Evolutionary conservation across 805 yeast species (phyloP), one percentile per base, ranked within the genome.

Genomic region (Myxozyma sirexii): DNA sequence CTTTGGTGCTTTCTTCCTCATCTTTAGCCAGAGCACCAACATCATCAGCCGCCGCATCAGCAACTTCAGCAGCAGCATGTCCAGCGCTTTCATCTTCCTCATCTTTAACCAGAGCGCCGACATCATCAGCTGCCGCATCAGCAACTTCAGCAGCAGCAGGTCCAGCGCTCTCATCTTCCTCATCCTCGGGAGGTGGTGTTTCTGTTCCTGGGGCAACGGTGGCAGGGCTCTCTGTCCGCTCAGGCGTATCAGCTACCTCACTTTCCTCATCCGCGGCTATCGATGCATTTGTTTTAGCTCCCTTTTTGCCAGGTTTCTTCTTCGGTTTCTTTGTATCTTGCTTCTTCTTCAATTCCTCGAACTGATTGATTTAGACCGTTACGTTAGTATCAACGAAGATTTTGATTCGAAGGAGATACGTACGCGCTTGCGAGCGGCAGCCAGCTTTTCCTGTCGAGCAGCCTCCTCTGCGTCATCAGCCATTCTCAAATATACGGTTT

Each of bases 381-480:
- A 48, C 6, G 3, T n/a, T 17, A 38, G 2, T 13, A n/a, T 21
- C 53, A 33, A 39, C 31, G 23, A 15, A 8, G 17, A 4, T 15
- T n/a, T 12, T 21, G 2, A 15, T 46, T 19, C 21, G 17, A 21
- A 23, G 38, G 10, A 31, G 21, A 31, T 21, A 72, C 78, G 8
- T 43, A 81, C 84, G 64, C 85, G 82, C 75, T 85, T 86, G 68
- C 87, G 81, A 4, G 93, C 94, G 1, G 86, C 87, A 64, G 86
- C 90, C 51, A 88, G 76, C 71, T 84, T 82, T 69, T 84, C 88
- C 50, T 82, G 84, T 63, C 84, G 80, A 5, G 60, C 64, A 13
- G 64, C 59, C 13, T 59, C 66, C 6, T 69, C 68, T 50, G 73
- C 73, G 43, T 76, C 75, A 31, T 59, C 62, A 12, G 59, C 57